A percentile compares a stretch with the other conserved stretches of the same genome.
phyloP scores from a whole-genome alignment of 768 basidiomycete genomes.

The Boletus rufocinnamomeus region DNA sequence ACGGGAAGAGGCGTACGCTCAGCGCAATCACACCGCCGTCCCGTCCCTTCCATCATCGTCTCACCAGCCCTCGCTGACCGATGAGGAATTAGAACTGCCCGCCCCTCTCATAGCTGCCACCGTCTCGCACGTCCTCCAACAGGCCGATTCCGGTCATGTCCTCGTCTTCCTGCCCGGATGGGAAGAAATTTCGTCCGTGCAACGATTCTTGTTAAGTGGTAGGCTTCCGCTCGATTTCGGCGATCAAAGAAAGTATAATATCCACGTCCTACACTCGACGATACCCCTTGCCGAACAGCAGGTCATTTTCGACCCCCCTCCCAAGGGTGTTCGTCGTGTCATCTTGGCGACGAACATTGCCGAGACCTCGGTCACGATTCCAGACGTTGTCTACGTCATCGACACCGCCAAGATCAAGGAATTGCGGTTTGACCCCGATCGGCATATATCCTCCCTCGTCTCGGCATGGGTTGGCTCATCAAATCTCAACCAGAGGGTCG shows the following conservation, averaged over 20 bases:
- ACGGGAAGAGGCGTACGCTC: conserved; percentile 48
- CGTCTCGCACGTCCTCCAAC: conserved; percentile 72
- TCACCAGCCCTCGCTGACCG: conserved; percentile 15
- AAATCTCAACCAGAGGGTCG: conserved; percentile 88
- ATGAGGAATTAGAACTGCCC: conserved; percentile 75
- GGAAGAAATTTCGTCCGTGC: conserved; percentile 83
- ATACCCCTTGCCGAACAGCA: conserved; percentile 90
- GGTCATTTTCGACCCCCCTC: conserved; percentile 82
- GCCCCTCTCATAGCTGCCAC: conserved; percentile 78
- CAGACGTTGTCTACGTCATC: conserved; percentile 92
- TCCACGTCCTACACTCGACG: conserved; percentile 87
- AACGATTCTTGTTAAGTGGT: conserved; percentile 58
- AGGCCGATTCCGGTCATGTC: conserved; percentile 80
- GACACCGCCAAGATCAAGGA: conserved; percentile 90
- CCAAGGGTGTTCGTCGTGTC: conserved; percentile 74
- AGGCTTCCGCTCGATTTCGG: conserved; percentile 60
- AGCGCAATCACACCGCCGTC: background rate
- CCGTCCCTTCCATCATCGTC: conserved; percentile 9
- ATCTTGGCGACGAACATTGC: conserved; percentile 96
- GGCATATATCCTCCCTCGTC: conserved; percentile 86
- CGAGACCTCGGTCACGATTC: conserved; percentile 94
- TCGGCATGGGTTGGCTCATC: conserved; percentile 90
- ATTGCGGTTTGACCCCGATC: conserved; percentile 83
- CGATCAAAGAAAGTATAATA: conserved; percentile 55
- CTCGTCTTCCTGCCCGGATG: conserved; percentile 92